A percentile compares a stretch with the other conserved stretches of the same genome.
These are phyloP conservation scores for Thinopyrum elongatum DNA, from an alignment of 176 grass and related monocot genomes.

Conservation along the genomic window DNA sequence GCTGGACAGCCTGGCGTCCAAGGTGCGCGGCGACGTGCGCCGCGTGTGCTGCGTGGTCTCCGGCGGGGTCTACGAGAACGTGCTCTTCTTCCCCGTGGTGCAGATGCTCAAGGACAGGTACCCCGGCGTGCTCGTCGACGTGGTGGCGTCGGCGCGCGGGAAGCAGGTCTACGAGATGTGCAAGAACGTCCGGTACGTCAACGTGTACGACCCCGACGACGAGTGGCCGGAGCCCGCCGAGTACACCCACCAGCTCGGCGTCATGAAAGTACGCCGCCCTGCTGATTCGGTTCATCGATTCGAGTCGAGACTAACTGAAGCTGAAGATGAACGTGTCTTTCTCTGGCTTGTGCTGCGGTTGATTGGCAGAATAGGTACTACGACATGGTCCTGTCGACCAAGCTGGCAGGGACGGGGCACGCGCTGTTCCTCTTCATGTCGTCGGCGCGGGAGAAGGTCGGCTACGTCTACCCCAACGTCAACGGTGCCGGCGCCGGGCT, in stretches of 20 bases:
- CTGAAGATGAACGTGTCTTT: not conserved
- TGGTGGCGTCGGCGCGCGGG: conserved; percentile 63
- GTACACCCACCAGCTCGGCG: conserved; percentile 78
- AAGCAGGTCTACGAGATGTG: conserved; percentile 95
- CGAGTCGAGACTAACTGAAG: not conserved
- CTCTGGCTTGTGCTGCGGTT: not conserved
- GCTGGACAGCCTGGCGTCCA: conserved; percentile 76
- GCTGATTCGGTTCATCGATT: not conserved
- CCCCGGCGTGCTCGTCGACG: conserved; percentile 80
- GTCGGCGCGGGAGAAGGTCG: conserved; percentile 74
- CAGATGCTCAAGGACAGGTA: conserved; percentile 84
- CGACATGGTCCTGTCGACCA: conserved; percentile 77
- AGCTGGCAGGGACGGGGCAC: conserved; percentile 70
- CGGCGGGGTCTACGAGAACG: conserved; percentile 91
- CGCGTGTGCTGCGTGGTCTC: conserved; percentile 88
- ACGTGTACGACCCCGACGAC: conserved; percentile 72
- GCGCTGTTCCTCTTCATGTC: conserved; percentile 91
- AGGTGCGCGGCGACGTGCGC: conserved; percentile 83
- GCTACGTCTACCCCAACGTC: conserved; percentile 89
- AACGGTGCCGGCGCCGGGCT: conserved; percentile 70
- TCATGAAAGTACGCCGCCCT: conserved; percentile 57
- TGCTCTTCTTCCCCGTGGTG: conserved; percentile 88
- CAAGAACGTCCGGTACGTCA: conserved; percentile 84
- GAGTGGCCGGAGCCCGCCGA: conserved; percentile 74
- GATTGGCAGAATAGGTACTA: conserved; percentile 77